These are phyloP conservation scores for Hirschioporus abietinus DNA, from an alignment of 768 basidiomycete genomes.

Conservation along the genomic window DNA sequence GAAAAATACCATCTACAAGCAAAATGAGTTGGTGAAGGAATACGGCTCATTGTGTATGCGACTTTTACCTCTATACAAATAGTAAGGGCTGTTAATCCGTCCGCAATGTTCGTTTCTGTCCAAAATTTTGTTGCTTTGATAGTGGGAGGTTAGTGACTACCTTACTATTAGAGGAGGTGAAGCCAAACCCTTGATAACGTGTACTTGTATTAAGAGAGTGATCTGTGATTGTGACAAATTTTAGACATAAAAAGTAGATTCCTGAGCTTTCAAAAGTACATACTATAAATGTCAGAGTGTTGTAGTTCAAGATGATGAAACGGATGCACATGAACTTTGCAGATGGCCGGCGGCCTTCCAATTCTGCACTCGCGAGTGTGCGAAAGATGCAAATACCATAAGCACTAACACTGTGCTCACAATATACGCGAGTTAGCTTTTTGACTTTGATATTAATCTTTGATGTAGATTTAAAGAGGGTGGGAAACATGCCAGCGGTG, in stretches of 20 bases:
- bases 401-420: slow-evolving; percentile 56
- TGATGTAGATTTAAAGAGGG: no score
- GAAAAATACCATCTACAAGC: slow-evolving; percentile 75
- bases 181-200: slow-evolving; percentile 57
- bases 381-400: slow-evolving; percentile 86
- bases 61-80: slow-evolving; percentile 72
- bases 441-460: no score
- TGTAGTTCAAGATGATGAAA: slow-evolving; percentile 81
- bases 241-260: neutral
- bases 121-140: slow-evolving; percentile 64
- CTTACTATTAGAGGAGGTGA: neutral
- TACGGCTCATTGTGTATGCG: slow-evolving; percentile 2
- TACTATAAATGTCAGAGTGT: slow-evolving; percentile 78
- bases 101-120: slow-evolving; percentile 78
- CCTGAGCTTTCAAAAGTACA: slow-evolving; percentile 22
- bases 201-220: slow-evolving; percentile 45
- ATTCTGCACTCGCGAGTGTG: slow-evolving; percentile 71
- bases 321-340: slow-evolving; percentile 87
- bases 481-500: neutral
- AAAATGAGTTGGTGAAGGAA: neutral
- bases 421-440: no score
- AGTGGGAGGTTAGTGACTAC: neutral
- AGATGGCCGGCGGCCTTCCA: slow-evolving; percentile 66
- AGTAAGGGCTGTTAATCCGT: slow-evolving; percentile 80
- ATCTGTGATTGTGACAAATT: neutral